Base-by-base conservation (phyloP, 805 yeast species). In the Starmerella stellata region DNA sequence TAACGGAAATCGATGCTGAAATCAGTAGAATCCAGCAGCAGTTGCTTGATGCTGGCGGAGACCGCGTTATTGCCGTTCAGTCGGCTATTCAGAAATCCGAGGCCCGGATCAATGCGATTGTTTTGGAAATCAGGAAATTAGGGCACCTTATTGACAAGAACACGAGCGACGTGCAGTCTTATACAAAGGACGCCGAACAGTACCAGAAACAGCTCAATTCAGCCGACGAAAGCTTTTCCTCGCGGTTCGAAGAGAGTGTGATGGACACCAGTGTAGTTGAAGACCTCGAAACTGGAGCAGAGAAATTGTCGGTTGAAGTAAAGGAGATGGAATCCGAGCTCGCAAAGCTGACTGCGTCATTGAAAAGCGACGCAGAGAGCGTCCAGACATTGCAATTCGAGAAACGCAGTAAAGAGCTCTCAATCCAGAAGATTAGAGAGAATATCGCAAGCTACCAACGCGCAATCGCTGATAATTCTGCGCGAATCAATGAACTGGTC, bases 1-100 rank as follows among this genome's bases (percentile, higher is more conserved):
- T 83, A 46, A 57, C 61, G 21, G 72, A 67, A 24, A 56, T 70
- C 31, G 80, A 72, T 52, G 51, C 56, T 5, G 63, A 69, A 41
- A 78, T 90, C 30, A 63, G 65, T 11, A 63, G 49, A 0, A 59
- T 85, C 3, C 85, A 82, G 47, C 79, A 75, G 40, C 68, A 74
- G 52, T 81, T 90, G 30, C 72, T 85, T 79, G 75, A 78, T 36
- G 76, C 81, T 38, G 99, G 99, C 38, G 99, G 99, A 8, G 32
- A 29, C 8, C 19, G 19, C 14, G 94, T 90, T 7, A 83, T 74
- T 49, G 77, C 92, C 1, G 63, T 78, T 55, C 73, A 13, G 62
- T 59, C 27, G 70, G 70, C 33, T 73, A 72, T 48, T 64, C 32
- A 29, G 14, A 5, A 13, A 29, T 7, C 14, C 5, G 19, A n/a